A percentile compares a stretch with the other conserved stretches of the same genome.
Evolutionary conservation across 306 rosid species (phyloP).

Genomic region (Geum urbanum): DNA sequence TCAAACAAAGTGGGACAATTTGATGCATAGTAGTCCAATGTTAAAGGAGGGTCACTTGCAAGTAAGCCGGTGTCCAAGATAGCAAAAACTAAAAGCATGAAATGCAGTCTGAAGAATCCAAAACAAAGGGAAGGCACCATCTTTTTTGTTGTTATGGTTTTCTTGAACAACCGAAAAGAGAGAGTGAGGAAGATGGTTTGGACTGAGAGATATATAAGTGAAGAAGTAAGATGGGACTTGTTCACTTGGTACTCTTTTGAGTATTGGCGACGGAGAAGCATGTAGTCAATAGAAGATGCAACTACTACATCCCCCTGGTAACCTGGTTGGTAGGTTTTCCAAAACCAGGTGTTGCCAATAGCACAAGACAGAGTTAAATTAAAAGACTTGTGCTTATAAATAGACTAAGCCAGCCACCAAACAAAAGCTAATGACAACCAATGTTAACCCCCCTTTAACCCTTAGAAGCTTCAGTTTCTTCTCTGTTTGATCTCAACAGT

Average conservation of each 20-base stretch:
- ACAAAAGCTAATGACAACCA: slow-evolving; percentile 36
- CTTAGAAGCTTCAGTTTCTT: slow-evolving; percentile 8
- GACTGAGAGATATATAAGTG: slow-evolving; percentile 33
- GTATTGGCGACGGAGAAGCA: slow-evolving; percentile 22
- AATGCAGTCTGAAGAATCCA: slow-evolving; percentile 22
- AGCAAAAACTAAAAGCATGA: slow-evolving; percentile 31
- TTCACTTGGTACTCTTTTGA: slow-evolving; percentile 30
- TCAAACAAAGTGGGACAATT: slow-evolving; percentile 74
- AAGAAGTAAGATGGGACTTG: slow-evolving; percentile 1
- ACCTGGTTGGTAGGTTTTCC: slow-evolving; percentile 63
- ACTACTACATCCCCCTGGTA: slow-evolving; percentile 42
- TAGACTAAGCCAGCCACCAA: slow-evolving; percentile 43
- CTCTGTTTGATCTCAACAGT: not conserved
- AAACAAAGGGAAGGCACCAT: slow-evolving; percentile 42
- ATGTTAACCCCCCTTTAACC: slow-evolving; percentile 7
- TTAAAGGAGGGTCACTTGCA: slow-evolving; percentile 56
- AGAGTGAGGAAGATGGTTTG: slow-evolving; percentile 44
- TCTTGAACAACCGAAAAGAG: slow-evolving; percentile 18
- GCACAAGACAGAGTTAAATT: not conserved
- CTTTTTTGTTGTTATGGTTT: slow-evolving; percentile 23
- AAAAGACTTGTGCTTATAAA: not conserved
- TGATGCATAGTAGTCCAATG: slow-evolving; percentile 65
- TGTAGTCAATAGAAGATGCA: slow-evolving; percentile 83
- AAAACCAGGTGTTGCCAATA: slow-evolving; percentile 26
- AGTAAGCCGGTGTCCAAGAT: slow-evolving; percentile 27